Base-by-base conservation (phyloP, 176 grass and related monocot species). In the Lolium rigidum region DNA sequence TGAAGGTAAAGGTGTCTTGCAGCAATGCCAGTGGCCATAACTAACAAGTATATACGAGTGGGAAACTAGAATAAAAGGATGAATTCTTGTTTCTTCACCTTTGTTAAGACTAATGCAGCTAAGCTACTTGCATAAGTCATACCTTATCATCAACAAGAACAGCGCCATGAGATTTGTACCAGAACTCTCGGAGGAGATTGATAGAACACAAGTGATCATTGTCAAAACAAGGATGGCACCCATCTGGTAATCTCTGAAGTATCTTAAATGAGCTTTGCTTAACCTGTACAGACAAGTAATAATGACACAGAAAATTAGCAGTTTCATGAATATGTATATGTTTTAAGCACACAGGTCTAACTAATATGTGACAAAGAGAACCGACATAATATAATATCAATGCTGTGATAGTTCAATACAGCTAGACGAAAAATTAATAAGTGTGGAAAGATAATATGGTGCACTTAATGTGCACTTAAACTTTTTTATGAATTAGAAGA, bases 71-170 rank as follows among this genome's bases (percentile, higher is more conserved):
- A 35, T 81, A 74, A 75, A 78, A 86, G 54, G 11, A n/a, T n/a
- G n/a, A n/a, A n/a, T n/a, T n/a, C 18, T 37, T 26, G 68, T 70
- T 69, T 39, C 31, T 70, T 24, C 4, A 15, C 49, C 14, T 21
- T 26, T 21, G 43, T 50, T 22, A 12, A 71, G 7, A 68, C 7
- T 60, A 82, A 81, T 82, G 57, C 44, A 77, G 43, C 55, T 80
- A 74, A 80, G 24, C 37, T 35, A 63, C 8, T 73, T 43, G 54
- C 8, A 46, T 31, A 64, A 26, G 79, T 75, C 61, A 2, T 83
- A 97, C 94, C 94, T 96, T 88, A 28, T 92, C 91, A 82, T 98
- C 93, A 83, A 98, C 51, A 56, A 98, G 78, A 18, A 91, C 56
- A 77, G 93, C 86, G 85, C 94, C 89, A 43, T 72, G 83, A 21